These are phyloP conservation scores for Boletus semigastroideus DNA, from an alignment of 1,284 basidiomycete genomes.

Conservation along the genomic window DNA sequence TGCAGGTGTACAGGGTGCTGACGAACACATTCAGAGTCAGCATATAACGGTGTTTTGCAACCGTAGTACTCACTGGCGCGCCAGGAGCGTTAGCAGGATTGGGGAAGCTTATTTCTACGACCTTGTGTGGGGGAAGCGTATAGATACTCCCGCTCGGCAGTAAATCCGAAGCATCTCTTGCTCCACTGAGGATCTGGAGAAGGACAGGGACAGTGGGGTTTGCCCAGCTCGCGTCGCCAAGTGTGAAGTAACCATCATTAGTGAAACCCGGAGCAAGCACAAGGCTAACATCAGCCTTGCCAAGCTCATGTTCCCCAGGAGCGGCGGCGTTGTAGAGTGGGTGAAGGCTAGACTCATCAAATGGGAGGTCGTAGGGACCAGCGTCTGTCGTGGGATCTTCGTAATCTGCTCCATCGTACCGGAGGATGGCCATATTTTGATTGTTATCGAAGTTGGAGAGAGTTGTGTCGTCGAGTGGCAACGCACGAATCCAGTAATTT, in stretches of 20 bases:
- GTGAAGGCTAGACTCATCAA: constrained; percentile 36
- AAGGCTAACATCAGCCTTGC: constrained; percentile 30
- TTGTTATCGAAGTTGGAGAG: constrained; percentile 33
- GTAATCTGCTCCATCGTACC: constrained; percentile 47
- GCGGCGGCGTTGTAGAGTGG: constrained; percentile 33
- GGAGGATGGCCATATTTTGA: constrained; percentile 51
- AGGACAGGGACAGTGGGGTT: constrained; percentile 34
- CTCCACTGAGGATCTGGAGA: constrained; percentile 39
- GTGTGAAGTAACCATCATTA: neutral
- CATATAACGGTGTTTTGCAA: neutral
- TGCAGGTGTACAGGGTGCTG: constrained; percentile 37
- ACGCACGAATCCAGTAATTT: constrained; percentile 49
- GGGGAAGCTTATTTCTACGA: constrained; percentile 36
- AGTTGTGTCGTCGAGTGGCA: neutral
- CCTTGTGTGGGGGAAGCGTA: constrained; percentile 30
- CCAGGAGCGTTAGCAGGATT: constrained; percentile 21
- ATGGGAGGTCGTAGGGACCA: constrained; percentile 26
- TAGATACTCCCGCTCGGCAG: constrained; percentile 33
- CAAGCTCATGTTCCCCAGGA: constrained; percentile 28
- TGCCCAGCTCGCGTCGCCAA: constrained; percentile 18
- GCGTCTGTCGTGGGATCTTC: constrained; percentile 42
- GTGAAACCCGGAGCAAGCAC: constrained; percentile 14
- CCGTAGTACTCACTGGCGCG: constrained; percentile 32
- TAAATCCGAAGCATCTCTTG: constrained; percentile 23
- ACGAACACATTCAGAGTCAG: constrained; percentile 1